A percentile compares a stretch with the other conserved stretches of the same genome.
These are phyloP conservation scores for Pseudodiploospora longispora DNA, from an alignment of 2,329 filamentous ascomycete genomes.

Conservation along the genomic window DNA sequence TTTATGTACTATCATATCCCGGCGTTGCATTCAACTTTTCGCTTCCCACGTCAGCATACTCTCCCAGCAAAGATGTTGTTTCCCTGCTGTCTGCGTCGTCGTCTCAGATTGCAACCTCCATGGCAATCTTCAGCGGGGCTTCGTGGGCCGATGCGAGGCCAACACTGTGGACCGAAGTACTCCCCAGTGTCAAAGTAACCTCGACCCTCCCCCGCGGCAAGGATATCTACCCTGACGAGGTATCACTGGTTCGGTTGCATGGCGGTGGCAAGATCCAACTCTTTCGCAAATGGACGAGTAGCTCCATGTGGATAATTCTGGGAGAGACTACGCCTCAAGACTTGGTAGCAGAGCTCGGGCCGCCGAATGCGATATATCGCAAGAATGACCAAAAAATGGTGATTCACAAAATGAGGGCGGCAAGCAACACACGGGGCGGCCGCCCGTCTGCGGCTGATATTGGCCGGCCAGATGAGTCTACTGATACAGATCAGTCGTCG, in stretches of 20 bases:
- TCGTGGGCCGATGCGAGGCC: conserved; percentile 83
- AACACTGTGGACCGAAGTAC: conserved; percentile 65
- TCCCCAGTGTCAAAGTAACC: conserved; percentile 67
- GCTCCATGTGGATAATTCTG: conserved; percentile 62
- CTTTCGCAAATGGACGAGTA: conserved; percentile 59
- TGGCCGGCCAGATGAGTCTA: conserved; percentile 47
- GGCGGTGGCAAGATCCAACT: conserved; percentile 74
- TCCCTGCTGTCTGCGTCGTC: conserved; percentile 73
- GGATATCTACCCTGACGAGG: conserved; percentile 79
- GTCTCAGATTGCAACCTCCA: conserved; percentile 68
- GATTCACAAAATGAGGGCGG: conserved; percentile 62
- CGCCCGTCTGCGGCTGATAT: conserved; percentile 36
- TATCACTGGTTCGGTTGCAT: conserved; percentile 70
- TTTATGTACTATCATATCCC: conserved; percentile 88
- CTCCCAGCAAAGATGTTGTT: conserved; percentile 71
- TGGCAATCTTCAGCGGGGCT: conserved; percentile 84
- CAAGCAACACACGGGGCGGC: conserved; percentile 40
- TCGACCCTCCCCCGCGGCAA: conserved; percentile 61
- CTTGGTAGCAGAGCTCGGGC: conserved; percentile 79
- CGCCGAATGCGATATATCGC: conserved; percentile 87
- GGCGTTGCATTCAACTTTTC: conserved; percentile 91
- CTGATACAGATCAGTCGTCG: conserved; percentile 70
- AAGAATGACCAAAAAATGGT: conserved; percentile 85
- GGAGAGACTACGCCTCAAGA: conserved; percentile 90
- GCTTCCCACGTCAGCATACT: conserved; percentile 65